Conservation (phyloP, 2,329 filamentous ascomycete genomes). For the Neofusicoccum kwambonambiense region DNA sequence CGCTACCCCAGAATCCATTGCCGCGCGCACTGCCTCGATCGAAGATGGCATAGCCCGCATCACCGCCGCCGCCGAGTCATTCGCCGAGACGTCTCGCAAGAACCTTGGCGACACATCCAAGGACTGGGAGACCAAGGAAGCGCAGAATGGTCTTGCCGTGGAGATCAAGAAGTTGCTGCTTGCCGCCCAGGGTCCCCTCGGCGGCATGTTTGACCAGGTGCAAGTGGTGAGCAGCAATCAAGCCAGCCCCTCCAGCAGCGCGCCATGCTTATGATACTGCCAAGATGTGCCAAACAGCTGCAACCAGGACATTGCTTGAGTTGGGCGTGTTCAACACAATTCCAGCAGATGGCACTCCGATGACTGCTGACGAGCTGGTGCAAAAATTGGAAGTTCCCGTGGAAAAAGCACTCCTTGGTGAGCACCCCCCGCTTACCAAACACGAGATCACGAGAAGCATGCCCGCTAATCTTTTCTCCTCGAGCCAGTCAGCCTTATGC, state of each 20-base stretch:
- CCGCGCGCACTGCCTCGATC: constrained; percentile 9
- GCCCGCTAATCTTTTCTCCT: no score
- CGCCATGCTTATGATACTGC: neutral
- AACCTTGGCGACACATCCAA: neutral
- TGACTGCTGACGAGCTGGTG: constrained; percentile 7
- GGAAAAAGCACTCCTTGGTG: neutral
- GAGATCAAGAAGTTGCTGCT: constrained; percentile 4
- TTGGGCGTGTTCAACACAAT: constrained; percentile 11
- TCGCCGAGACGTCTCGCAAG: neutral
- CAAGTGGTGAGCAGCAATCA: neutral
- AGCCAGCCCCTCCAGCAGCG: neutral
- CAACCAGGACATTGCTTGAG: constrained; percentile 7
- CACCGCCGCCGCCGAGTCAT: neutral
- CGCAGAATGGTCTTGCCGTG: neutral
- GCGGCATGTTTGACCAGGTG: neutral
- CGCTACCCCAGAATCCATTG: constrained; percentile 9
- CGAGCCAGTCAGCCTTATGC: constrained; percentile 11
- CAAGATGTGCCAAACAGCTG: constrained; percentile 8
- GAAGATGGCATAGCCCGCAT: constrained; percentile 7
- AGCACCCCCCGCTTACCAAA: neutral
- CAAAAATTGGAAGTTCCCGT: neutral
- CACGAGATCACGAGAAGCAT: neutral
- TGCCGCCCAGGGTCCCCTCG: constrained; percentile 6
- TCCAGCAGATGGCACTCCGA: constrained; percentile 7
- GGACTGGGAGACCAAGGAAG: neutral